A percentile compares a stretch with the other conserved stretches of the same genome.
phyloP scores from a whole-genome alignment of 495 filamentous ascomycete species.

The Glutinoglossum americanum region DNA sequence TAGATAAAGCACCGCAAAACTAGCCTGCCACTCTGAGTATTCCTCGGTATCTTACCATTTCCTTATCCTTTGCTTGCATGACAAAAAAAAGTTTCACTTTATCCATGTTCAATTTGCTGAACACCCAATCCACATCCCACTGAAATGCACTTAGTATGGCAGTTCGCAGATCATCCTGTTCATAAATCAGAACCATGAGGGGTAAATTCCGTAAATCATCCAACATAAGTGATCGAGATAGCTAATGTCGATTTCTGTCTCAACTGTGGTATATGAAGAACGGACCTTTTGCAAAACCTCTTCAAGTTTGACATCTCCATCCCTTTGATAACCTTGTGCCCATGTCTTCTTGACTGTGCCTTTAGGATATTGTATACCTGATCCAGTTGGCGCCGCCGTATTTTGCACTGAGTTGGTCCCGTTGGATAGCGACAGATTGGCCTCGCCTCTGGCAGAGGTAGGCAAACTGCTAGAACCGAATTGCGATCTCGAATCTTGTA shows the following conservation, averaged over 20 bases:
- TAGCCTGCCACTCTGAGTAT: background rate
- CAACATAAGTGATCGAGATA: background rate
- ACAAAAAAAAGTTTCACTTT: slow-evolving; percentile 40
- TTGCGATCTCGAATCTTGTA: background rate
- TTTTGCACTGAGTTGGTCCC: background rate
- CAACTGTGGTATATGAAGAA: background rate
- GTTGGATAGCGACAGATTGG: background rate
- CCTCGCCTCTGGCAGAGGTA: background rate
- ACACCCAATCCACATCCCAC: slow-evolving; percentile 60
- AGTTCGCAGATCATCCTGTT: slow-evolving; percentile 32
- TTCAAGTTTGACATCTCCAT: slow-evolving; percentile 70
- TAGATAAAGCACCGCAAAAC: slow-evolving; percentile 5
- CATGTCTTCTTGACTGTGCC: slow-evolving; percentile 75
- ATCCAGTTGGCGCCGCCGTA: background rate
- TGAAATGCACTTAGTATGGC: slow-evolving; percentile 75
- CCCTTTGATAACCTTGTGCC: slow-evolving; percentile 31
- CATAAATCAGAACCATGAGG: background rate
- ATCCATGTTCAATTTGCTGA: slow-evolving; percentile 31
- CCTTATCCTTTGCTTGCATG: slow-evolving; percentile 38
- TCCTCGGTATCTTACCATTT: slow-evolving; percentile 9
- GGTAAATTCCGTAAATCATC: background rate
- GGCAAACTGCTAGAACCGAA: background rate
- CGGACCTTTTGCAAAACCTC: slow-evolving; percentile 51
- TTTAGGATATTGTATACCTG: slow-evolving; percentile 34
- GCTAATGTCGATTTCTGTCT: background rate